phyloP scores from a whole-genome alignment of 257 asterid species.

The Fraxinus cuspidata region DNA sequence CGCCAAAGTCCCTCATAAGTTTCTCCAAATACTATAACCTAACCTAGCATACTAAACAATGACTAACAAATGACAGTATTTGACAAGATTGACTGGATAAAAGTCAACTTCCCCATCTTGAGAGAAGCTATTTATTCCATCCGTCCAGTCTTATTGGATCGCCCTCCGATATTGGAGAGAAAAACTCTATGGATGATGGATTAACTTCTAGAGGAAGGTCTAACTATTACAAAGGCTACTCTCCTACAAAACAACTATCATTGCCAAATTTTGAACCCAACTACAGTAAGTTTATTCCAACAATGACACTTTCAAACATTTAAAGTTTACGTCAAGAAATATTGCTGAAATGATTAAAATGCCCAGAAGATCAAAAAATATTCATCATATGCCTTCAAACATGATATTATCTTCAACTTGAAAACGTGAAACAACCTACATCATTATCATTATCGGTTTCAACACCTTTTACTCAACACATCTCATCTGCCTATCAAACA shows the following conservation, averaged over 20 bases:
- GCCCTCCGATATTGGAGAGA: not conserved
- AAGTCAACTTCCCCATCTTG: not conserved
- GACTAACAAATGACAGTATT: not conserved
- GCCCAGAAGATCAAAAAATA: not conserved
- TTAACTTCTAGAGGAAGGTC: not conserved
- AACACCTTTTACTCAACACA: not conserved
- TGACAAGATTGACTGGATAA: not conserved
- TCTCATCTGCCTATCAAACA: not conserved
- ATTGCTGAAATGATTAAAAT: not conserved
- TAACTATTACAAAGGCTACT: not conserved
- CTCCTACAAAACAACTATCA: not conserved
- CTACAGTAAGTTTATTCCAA: not conserved
- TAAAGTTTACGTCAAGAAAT: not conserved
- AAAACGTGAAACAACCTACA: not conserved
- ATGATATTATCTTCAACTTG: not conserved
- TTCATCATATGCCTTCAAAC: not conserved
- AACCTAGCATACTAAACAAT: not conserved
- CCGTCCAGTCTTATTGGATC: not conserved
- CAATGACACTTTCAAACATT: not conserved
- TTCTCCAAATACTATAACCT: not conserved
- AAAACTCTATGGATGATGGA: not conserved
- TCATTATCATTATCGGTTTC: not conserved
- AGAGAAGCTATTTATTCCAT: not conserved
- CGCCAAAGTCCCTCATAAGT: not conserved
- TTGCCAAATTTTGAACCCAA: not conserved